Evolutionary conservation across 768 basidiomycete genomes (phyloP), one percentile per base, ranked within the genome.

Genomic region (Amanita brunnescens): DNA sequence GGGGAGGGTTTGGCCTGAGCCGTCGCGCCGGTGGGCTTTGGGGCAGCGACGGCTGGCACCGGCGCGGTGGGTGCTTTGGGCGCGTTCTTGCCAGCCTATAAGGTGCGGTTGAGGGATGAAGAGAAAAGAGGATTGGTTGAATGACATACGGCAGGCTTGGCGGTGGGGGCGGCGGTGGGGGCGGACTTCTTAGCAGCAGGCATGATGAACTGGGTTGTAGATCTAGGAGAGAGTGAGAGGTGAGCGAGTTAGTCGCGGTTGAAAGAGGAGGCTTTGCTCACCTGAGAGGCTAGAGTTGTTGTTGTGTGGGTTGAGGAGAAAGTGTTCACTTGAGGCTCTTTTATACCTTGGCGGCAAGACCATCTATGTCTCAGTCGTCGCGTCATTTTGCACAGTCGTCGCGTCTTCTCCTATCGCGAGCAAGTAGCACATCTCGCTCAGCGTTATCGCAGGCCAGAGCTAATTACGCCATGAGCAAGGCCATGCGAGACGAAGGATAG

Each of bases 341-440:
- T 49, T 49, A 49, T 49, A 49, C 18, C 14, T 32, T 29, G 16
- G 10, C 12, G 16, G n/a, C 26, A 13, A 20, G 29, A 8, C 26
- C 13, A 20, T 26, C 12, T 8, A 35, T 29, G 18, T 48, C 47
- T 48, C 47, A 21, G n/a, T 38, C 34, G 14, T 30, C 35, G 14
- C 35, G 18, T 21, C 34, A 48, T 48, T 24, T 35, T 13, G 9
- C 47, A 30, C 34, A 35, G n/a, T 5, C 26, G 9, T 30, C 16
- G 10, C 44, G 29, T 16, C 14, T 7, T 32, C 35, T 35, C 32
- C 47, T 33, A 38, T 48, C 26, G 24, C 38, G 24, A 49, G 37
- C 26, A 29, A 49, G 37, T 49, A 21, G 48, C 48, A 49, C 48
- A 49, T 49, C 48, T 39, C 32, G 35, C 48, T 12, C 48, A 49